A percentile compares a stretch with the other conserved stretches of the same genome.
Conservation (phyloP, 2,329 filamentous ascomycete species). For the Davidsoniella virescens region DNA sequence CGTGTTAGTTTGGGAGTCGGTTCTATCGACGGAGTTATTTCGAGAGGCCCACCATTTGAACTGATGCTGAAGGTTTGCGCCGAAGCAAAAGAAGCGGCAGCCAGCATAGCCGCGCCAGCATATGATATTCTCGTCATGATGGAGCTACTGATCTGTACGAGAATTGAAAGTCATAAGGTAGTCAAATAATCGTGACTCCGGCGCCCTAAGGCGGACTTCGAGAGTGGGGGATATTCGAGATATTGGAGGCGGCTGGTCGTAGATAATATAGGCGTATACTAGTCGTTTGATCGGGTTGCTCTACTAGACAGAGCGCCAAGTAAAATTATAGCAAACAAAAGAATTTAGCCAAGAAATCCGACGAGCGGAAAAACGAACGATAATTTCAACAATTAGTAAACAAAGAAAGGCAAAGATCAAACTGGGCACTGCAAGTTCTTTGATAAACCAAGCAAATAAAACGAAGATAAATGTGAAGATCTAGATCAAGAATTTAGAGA, state of each 20-base stretch:
- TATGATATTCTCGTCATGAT: too few relatives aligned
- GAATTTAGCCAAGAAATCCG: too few relatives aligned
- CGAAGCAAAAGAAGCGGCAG: not conserved
- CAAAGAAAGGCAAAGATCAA: not conserved
- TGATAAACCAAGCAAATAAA: not conserved
- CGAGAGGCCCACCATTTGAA: not conserved
- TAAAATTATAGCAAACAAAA: too few relatives aligned
- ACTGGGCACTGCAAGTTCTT: not conserved
- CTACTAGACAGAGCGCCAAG: too few relatives aligned
- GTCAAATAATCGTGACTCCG: not conserved
- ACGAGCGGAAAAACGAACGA: too few relatives aligned
- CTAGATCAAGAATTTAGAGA: not conserved
- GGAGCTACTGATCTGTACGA: not conserved
- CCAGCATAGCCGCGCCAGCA: not conserved
- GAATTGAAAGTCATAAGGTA: not conserved
- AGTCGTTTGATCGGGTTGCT: too few relatives aligned
- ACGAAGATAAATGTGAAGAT: not conserved
- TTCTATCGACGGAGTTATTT: not conserved
- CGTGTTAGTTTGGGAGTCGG: not conserved
- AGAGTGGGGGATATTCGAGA: not conserved
- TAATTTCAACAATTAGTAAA: not conserved
- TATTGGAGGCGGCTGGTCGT: not conserved
- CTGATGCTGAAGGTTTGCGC: slow-evolving; percentile 5
- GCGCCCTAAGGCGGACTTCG: not conserved
- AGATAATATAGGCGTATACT: too few relatives aligned